Conservation (phyloP, 2,329 filamentous ascomycete species). For the Verticillium tricorpus region DNA sequence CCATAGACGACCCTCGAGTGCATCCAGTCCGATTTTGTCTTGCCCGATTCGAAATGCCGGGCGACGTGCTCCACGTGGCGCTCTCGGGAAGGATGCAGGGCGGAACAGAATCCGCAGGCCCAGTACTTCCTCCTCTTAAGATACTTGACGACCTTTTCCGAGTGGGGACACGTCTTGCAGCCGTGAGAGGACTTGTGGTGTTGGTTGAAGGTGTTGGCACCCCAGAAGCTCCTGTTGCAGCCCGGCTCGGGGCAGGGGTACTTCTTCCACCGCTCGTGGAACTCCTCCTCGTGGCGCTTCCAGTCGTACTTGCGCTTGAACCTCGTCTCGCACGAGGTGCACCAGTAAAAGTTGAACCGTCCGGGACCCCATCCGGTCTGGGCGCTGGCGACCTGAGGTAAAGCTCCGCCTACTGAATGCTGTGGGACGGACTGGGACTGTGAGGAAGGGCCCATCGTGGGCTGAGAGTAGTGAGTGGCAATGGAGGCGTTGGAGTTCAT, state of each 20-base stretch:
- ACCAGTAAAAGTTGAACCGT: conserved; percentile 46
- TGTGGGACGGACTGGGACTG: conserved; percentile 26
- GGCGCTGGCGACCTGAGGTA: conserved; percentile 13
- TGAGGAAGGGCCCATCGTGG: conserved; percentile 25
- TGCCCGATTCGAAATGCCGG: conserved; percentile 59
- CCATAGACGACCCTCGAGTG: conserved; percentile 65
- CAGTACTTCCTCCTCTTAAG: conserved; percentile 62
- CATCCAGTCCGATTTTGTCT: conserved; percentile 63
- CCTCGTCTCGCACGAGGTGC: conserved; percentile 57
- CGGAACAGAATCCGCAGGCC: conserved; percentile 65
- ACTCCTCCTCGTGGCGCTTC: conserved; percentile 67
- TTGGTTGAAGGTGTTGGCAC: conserved; percentile 64
- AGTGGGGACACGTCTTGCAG: conserved; percentile 61
- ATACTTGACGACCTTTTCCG: conserved; percentile 59
- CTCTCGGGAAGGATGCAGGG: conserved; percentile 57
- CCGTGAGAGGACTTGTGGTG: conserved; percentile 63
- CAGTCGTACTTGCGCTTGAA: conserved; percentile 66
- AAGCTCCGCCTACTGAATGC: conserved; percentile 9
- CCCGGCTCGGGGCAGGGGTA: conserved; percentile 59
- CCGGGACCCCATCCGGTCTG: conserved; percentile 15
- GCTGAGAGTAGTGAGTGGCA: conserved; percentile 30
- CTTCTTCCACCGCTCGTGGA: conserved; percentile 64
- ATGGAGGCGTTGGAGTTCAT: conserved; percentile 16
- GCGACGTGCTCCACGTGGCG: conserved; percentile 66
- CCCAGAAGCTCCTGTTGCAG: conserved; percentile 65